Percentiles rank a stretch among this genome's conserved stretches.
phyloP scores from a whole-genome alignment of 805 yeast genomes.

The Yarrowia sp. region DNA sequence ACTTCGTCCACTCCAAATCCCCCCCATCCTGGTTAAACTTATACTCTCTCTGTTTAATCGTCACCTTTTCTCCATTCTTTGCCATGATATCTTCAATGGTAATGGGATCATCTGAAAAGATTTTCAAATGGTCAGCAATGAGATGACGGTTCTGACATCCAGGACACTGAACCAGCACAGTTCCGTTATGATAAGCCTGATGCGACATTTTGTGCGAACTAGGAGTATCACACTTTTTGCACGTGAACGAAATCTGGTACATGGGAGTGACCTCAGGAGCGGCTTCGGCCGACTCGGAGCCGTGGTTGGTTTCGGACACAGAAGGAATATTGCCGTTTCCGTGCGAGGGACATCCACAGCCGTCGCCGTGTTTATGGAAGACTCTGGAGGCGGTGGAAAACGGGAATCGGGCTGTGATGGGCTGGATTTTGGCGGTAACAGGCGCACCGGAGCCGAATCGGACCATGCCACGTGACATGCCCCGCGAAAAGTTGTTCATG shows the following conservation, averaged over 20 bases:
- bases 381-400: neutral
- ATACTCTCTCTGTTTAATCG: conserved; percentile 52
- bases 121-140: conserved; percentile 83
- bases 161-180: conserved; percentile 88
- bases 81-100: conserved; percentile 77
- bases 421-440: neutral
- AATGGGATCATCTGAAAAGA: conserved; percentile 73
- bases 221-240: conserved; percentile 79
- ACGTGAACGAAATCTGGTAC: conserved; percentile 85
- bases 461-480: neutral
- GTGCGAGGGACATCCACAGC: neutral
- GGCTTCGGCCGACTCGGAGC: neutral
- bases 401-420: neutral
- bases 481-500: neutral
- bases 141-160: conserved; percentile 84
- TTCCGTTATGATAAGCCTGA: conserved; percentile 84
- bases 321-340: neutral
- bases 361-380: neutral
- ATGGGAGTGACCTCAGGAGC: conserved; percentile 59
- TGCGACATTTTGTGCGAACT: conserved; percentile 89
- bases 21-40: conserved; percentile 34
- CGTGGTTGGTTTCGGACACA: neutral
- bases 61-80: conserved; percentile 69
- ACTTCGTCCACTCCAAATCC: conserved; percentile 35
- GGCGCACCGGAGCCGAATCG: neutral